These are phyloP conservation scores for Jaenimonas drosophilae DNA, from an alignment of 208 protist species.

Conservation along the genomic window DNA sequence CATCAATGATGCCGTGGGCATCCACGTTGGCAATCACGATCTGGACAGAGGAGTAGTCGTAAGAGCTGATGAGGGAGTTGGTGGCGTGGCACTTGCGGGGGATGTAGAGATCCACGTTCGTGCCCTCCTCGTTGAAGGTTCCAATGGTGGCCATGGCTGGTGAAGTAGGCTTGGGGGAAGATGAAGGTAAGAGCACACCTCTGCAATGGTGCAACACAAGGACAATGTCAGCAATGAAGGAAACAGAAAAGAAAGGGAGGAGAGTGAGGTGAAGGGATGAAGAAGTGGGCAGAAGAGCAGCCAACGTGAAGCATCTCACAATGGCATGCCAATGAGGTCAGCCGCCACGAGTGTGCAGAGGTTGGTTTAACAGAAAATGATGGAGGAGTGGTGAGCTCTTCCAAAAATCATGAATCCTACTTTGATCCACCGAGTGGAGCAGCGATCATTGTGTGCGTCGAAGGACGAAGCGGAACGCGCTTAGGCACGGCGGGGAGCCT, in stretches of 20 bases:
- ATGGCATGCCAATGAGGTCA: neutral
- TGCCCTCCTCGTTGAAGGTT: slow-evolving; percentile 87
- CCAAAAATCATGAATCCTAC: neutral
- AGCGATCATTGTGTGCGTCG: neutral
- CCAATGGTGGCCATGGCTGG: slow-evolving; percentile 76
- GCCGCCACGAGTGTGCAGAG: too few relatives aligned
- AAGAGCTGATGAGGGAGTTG: slow-evolving; percentile 90
- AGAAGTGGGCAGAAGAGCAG: slow-evolving; percentile 2
- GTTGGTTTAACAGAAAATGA: too few relatives aligned
- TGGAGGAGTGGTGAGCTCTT: too few relatives aligned
- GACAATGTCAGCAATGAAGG: slow-evolving; percentile 4
- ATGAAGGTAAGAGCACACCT: slow-evolving; percentile 7
- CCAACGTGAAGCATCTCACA: slow-evolving; percentile 5
- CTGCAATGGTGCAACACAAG: neutral
- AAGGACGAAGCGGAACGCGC: neutral
- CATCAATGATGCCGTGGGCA: slow-evolving; percentile 83
- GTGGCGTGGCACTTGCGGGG: slow-evolving; percentile 96
- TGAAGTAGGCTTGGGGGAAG: neutral
- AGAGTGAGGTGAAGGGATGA: slow-evolving; percentile 2
- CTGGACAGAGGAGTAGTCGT: slow-evolving; percentile 95
- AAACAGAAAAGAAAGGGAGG: slow-evolving; percentile 9
- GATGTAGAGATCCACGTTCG: slow-evolving; percentile 94
- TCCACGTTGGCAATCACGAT: slow-evolving; percentile 94
- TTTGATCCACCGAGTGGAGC: slow-evolving; percentile 1
- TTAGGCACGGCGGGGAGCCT: slow-evolving; percentile 6